A percentile compares a stretch with the other conserved stretches of the same genome.
phyloP scores from a whole-genome alignment of 805 yeast species.

The Wickerhamiella sergipiensis region DNA sequence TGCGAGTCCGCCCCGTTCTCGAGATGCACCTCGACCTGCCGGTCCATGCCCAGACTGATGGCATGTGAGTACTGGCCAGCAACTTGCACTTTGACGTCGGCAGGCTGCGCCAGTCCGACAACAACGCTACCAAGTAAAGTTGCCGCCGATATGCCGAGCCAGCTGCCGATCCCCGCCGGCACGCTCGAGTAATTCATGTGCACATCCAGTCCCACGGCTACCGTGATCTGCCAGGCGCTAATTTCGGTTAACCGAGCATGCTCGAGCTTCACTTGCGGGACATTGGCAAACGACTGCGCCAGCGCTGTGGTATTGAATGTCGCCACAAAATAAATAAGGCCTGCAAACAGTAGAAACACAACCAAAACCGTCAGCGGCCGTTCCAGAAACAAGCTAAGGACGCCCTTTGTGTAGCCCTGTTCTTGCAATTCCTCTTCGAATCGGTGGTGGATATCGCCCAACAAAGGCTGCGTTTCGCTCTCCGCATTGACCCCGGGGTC shows the following conservation, averaged over 20 bases:
- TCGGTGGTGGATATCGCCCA: slow-evolving; percentile 5
- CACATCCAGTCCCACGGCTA: neutral
- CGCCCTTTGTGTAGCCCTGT: slow-evolving; percentile 9
- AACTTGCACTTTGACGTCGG: neutral
- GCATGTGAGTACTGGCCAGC: neutral
- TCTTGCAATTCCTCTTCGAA: slow-evolving; percentile 12
- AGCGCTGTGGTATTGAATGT: neutral
- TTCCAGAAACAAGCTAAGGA: slow-evolving; percentile 6
- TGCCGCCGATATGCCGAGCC: neutral
- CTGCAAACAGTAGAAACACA: slow-evolving; percentile 8
- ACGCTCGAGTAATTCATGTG: neutral
- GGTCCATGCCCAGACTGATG: neutral
- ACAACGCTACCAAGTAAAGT: neutral
- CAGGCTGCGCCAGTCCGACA: neutral
- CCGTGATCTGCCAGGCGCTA: neutral
- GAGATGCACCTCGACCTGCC: neutral
- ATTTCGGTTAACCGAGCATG: neutral
- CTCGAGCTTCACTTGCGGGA: neutral
- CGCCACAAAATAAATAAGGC: neutral
- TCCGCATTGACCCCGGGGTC: neutral
- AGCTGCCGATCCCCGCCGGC: neutral
- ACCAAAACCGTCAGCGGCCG: slow-evolving; percentile 12
- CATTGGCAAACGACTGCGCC: neutral
- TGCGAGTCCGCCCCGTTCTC: neutral
- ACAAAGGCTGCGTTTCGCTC: slow-evolving; percentile 1